A percentile compares a stretch with the other conserved stretches of the same genome.
Evolutionary conservation across 768 basidiomycete genomes (phyloP).

Genomic region (Hypholoma sublateritium): DNA sequence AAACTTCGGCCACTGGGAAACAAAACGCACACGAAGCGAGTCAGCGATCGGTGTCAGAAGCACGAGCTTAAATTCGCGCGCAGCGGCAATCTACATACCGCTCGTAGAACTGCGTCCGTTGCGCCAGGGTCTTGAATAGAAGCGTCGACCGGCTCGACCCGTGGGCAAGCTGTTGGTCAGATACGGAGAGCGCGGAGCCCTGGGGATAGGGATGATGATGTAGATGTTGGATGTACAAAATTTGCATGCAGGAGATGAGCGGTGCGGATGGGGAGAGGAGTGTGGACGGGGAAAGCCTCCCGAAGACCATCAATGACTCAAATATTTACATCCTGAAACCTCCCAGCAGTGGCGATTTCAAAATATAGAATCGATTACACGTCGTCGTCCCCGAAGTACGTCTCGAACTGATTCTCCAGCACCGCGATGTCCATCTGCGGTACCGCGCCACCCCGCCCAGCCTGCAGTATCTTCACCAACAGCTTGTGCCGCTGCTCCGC

Average conservation of each 20-base stretch:
- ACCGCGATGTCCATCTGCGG: constrained; percentile 11
- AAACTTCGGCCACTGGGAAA: constrained; percentile 66
- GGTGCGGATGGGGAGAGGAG: not conserved
- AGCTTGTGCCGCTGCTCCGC: not conserved
- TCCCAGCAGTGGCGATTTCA: no score
- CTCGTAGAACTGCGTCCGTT: constrained; percentile 75
- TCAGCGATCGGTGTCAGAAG: not conserved
- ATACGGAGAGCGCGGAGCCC: not conserved
- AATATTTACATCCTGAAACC: no score
- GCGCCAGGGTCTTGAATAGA: constrained; percentile 68
- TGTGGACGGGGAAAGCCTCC: constrained; percentile 1
- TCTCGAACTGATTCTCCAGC: constrained; percentile 8
- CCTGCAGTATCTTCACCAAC: not conserved
- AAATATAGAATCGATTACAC: no score
- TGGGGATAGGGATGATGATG: not conserved
- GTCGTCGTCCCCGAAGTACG: constrained; percentile 4
- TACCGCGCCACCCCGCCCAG: not conserved
- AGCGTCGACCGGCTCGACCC: constrained; percentile 67
- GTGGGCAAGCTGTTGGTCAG: not conserved
- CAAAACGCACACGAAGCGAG: not conserved
- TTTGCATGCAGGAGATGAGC: constrained; percentile 1
- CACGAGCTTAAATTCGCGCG: not conserved
- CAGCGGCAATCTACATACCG: constrained; percentile 25
- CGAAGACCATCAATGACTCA: no score
- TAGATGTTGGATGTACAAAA: not conserved